Evolutionary conservation across 306 rosid genomes (phyloP), one percentile per base, ranked within the genome.

Genomic region (Cyamopsis tetragonoloba): DNA sequence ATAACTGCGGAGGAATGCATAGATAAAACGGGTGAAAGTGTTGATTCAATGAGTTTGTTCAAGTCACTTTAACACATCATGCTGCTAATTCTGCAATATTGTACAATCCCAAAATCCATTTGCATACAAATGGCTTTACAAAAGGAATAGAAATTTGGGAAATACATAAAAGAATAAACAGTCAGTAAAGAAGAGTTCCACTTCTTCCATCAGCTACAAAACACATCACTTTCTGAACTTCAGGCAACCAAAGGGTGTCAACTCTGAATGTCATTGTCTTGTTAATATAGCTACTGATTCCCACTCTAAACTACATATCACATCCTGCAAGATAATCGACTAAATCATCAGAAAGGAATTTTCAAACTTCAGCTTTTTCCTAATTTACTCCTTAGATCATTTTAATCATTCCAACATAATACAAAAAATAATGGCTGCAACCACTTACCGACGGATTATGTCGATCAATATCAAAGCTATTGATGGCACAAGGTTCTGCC

Each of bases 401-500:
- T 42, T 53, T 14, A 58, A 31, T 44, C 22, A 15, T 20, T 34
- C 56, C 54, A 15, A 4, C 24, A n/a, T 23, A 12, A 70, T 34
- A 46, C 54, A 38, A 72, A 68, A 46, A 22, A 66, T 54, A 22
- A 26, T 37, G 8, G 42, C 8, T 28, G 14, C 31, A 30, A 22
- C 26, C n/a, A 86, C 97, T 88, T 70, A 93, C 98, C 4, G 81
- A 84, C 41, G 98, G 93, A 77, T 81, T 81, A 72, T 93, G 81
- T 26, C 68, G 83, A 60, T 93, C 96, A 62, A 93, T 86, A 66
- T 93, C 96, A n/a, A 93, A 88, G 82, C 96, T 83, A 64, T 93
- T 89, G 76, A 93, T 89, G 62, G 97, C 93, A 54, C 98, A 86
- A 51, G 98, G 96, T 84, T 93, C 98, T 49, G 93, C 88, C 53